Evolutionary conservation across 2,329 filamentous ascomycete genomes (phyloP), one percentile per base, ranked within the genome.

Genomic region (Diaporthe capsici): DNA sequence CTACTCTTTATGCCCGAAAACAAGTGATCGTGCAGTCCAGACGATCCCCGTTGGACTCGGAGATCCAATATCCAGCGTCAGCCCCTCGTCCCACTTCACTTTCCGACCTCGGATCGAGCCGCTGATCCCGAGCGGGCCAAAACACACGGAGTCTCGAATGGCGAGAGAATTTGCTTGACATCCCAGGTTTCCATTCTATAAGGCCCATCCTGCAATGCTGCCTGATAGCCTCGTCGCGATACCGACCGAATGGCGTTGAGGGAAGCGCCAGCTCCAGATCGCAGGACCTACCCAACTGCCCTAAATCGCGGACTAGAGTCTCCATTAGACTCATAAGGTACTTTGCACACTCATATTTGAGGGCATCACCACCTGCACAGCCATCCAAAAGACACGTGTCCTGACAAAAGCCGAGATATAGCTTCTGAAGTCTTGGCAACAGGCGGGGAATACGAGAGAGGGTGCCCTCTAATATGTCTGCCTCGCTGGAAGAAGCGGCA

Each of bases 11-110:
- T 4, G 55, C 5, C 8, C 55, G 8, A 58, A 60, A 60, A 39
- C 28, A 60, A 8, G 20, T 31, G 5, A 10, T 5, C 15, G 28
- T 4, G 8, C 0, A 0, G 6, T 25, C 1, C 17, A n/a, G 5
- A 39, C 7, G 4, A n/a, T 39, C 34, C 17, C 5, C 12, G 1
- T 1, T 4, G 15, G 57, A 60, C 57, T 9, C 5, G 20, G 57
- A 60, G 1, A 60, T 37, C 57, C 31, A 60, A 37, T 60, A 60
- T 39, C 57, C 57, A 60, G n/a, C 31, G 31, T 60, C 20, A 15
- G 20, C 7, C 4, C 2, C 20, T 39, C 4, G 22, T 12, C 3
- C 31, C 20, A 39, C 20, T 39, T 17, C 31, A n/a, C 12, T 8
- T 39, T n/a, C 57, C 34, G 34, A 39, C 1, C 22, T 34, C 9